Percentiles rank a stretch among this genome's conserved stretches.
phyloP scores from a whole-genome alignment of 768 basidiomycete species.

The Rhodosporidiobolus sp. region DNA sequence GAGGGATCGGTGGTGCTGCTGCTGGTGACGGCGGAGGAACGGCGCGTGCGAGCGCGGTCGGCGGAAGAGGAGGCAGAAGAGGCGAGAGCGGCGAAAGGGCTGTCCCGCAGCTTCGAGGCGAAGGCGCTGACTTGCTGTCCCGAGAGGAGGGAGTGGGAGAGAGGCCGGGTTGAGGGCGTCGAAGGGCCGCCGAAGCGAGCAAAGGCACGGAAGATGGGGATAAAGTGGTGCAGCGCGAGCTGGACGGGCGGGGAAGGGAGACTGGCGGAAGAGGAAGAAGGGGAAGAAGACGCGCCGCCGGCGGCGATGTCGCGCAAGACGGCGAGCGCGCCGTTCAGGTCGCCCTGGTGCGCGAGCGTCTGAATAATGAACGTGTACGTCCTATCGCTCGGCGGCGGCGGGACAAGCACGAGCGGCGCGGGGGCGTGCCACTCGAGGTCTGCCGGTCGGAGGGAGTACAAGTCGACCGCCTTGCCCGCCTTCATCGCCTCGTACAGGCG shows the following conservation, averaged over 20 bases:
- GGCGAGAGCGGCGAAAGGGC: too few species aligned
- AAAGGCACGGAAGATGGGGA: conserved; percentile 74
- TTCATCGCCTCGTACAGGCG: conserved; percentile 17
- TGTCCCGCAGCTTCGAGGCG: too few species aligned
- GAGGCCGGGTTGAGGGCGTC: conserved; percentile 3
- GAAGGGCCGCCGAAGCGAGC: conserved; percentile 56
- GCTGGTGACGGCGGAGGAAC: neutral
- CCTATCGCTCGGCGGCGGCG: conserved; percentile 59
- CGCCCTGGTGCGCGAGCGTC: conserved; percentile 65
- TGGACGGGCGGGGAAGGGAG: conserved; percentile 39
- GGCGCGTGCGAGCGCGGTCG: neutral
- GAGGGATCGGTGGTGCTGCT: too few species aligned
- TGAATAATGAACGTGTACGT: conserved; percentile 66
- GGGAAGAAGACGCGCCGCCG: conserved; percentile 45
- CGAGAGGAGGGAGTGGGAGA: neutral
- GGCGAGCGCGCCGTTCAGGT: conserved; percentile 58
- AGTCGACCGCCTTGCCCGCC: conserved; percentile 1
- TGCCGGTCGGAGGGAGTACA: conserved; percentile 3
- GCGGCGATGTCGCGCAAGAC: conserved; percentile 68
- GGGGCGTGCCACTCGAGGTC: neutral
- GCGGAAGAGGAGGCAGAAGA: neutral
- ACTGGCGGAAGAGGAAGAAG: neutral
- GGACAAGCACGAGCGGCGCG: conserved; percentile 47
- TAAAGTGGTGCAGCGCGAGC: conserved; percentile 61
- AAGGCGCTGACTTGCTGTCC: too few species aligned